Conservation (phyloP, 2,329 filamentous ascomycete species). For the Colletotrichum acutatum region DNA sequence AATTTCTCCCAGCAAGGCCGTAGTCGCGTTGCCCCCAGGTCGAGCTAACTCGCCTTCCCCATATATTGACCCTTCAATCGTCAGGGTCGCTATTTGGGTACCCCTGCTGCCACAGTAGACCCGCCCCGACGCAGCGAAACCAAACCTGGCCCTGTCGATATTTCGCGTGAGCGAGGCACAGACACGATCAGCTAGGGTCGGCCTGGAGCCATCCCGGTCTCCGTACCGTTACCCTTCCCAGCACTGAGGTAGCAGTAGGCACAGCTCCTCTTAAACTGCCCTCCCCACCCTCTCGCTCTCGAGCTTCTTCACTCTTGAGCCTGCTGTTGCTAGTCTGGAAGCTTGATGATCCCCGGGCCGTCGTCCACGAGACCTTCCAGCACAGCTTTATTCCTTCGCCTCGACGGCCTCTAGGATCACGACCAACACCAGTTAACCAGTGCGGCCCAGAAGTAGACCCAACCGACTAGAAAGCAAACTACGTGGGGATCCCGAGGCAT, state of each 20-base stretch:
- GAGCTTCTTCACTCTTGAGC: constrained; percentile 34
- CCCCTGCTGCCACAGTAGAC: constrained; percentile 27
- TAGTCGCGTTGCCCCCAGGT: constrained; percentile 25
- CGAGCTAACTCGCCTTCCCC: constrained; percentile 18
- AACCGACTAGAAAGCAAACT: constrained; percentile 27
- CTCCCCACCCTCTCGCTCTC: constrained; percentile 42
- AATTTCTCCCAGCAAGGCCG: constrained; percentile 3
- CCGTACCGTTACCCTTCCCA: constrained; percentile 17
- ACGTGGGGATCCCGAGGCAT: constrained; percentile 39
- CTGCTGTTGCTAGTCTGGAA: constrained; percentile 39
- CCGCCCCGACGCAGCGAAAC: constrained; percentile 16
- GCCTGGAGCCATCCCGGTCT: constrained; percentile 39
- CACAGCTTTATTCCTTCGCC: constrained; percentile 30
- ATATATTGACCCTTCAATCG: constrained; percentile 25
- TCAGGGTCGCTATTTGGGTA: constrained; percentile 4
- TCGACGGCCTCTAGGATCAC: constrained; percentile 28
- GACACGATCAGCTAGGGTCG: constrained; percentile 15
- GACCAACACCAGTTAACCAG: constrained; percentile 3
- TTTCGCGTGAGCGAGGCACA: constrained; percentile 32
- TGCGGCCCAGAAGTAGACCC: background rate
- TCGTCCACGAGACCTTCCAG: constrained; percentile 37
- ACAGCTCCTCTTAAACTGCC: constrained; percentile 46
- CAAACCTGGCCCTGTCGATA: constrained; percentile 26
- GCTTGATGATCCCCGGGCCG: constrained; percentile 39
- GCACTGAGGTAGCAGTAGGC: constrained; percentile 32